phyloP scores from a whole-genome alignment of 2,329 filamentous ascomycete genomes.

The Colletotrichum sp. region DNA sequence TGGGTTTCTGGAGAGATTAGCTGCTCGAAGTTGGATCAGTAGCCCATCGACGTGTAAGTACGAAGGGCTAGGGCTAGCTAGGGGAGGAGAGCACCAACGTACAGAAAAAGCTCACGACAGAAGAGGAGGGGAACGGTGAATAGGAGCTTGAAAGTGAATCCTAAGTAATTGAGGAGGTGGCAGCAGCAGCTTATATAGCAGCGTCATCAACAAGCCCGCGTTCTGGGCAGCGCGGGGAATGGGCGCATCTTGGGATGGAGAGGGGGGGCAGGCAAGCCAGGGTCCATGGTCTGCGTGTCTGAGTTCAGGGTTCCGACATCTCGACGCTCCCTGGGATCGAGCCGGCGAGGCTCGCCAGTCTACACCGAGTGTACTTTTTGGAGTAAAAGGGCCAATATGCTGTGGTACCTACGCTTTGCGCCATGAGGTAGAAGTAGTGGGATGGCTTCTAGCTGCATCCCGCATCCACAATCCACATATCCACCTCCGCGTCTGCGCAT shows the following conservation, averaged over 20 bases:
- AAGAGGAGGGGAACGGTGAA: neutral
- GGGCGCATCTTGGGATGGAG: constrained; percentile 2
- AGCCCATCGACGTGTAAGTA: neutral
- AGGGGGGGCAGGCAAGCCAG: neutral
- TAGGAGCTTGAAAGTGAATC: neutral
- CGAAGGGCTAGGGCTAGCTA: neutral
- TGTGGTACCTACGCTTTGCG: neutral
- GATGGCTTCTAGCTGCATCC: constrained; percentile 1
- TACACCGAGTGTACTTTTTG: neutral
- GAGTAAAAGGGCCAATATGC: neutral
- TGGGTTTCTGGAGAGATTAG: neutral
- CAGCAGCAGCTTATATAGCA: constrained; percentile 1
- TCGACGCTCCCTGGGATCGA: constrained; percentile 3
- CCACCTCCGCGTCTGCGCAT: neutral
- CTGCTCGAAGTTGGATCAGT: neutral
- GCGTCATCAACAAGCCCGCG: neutral
- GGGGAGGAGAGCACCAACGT: neutral
- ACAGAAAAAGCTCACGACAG: neutral
- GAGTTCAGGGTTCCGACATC: constrained; percentile 14
- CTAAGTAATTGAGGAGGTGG: neutral
- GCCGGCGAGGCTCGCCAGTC: neutral
- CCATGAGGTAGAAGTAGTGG: neutral
- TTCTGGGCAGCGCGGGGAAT: constrained; percentile 5
- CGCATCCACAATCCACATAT: neutral
- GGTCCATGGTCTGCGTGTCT: constrained; percentile 13